A percentile compares a stretch with the other conserved stretches of the same genome.
These are phyloP conservation scores for Cyclotella baltica DNA, from an alignment of 108 stramenopile species.

Conservation along the genomic window DNA sequence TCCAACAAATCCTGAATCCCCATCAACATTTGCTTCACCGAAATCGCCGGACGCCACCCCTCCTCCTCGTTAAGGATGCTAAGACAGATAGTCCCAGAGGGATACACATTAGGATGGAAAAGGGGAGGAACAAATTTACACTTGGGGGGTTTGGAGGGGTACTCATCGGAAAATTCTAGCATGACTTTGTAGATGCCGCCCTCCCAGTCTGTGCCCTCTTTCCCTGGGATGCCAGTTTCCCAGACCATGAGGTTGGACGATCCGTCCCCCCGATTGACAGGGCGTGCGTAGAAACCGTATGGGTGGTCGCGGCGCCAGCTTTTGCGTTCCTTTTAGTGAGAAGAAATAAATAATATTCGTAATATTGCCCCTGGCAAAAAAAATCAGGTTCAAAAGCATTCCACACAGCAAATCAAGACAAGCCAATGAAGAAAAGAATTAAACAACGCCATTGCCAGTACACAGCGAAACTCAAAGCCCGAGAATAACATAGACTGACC, in stretches of 20 bases:
- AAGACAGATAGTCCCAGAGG: constrained; percentile 97
- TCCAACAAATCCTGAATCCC: constrained; percentile 98
- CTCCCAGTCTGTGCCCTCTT: constrained; percentile 95
- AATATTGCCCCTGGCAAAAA: neutral
- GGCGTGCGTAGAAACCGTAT: constrained; percentile 96
- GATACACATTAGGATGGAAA: constrained; percentile 86
- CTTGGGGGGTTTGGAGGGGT: constrained; percentile 98
- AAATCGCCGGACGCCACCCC: constrained; percentile 99
- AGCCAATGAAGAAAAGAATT: neutral
- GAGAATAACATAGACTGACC: constrained; percentile 26
- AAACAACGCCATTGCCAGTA: neutral
- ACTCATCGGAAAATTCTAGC: constrained; percentile 97
- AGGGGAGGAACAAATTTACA: constrained; percentile 93
- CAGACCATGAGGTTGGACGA: constrained; percentile 95
- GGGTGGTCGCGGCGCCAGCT: constrained; percentile 96
- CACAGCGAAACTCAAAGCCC: neutral
- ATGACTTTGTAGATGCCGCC: constrained; percentile 96
- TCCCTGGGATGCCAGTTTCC: constrained; percentile 96
- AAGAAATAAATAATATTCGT: neutral
- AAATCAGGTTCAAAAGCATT: neutral
- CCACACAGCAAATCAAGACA: neutral
- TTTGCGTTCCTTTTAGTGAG: constrained; percentile 87
- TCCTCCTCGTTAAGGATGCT: constrained; percentile 98
- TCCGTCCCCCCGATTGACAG: constrained; percentile 86
- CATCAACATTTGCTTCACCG: constrained; percentile 95